phyloP scores from a whole-genome alignment of 176 grass and related monocot genomes.

The Musa itinerans region DNA sequence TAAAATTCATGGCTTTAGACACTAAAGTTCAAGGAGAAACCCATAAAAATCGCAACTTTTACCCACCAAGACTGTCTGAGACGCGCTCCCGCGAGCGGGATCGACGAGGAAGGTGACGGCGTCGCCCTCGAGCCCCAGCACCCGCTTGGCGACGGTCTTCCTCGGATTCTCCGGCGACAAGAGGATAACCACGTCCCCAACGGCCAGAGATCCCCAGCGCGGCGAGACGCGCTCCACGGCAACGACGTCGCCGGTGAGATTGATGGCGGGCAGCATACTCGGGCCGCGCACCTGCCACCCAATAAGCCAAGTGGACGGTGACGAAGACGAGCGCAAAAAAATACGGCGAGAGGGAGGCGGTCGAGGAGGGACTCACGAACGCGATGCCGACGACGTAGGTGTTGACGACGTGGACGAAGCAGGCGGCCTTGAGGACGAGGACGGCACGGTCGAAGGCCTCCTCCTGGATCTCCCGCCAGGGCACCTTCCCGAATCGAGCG shows the following conservation, averaged over 20 bases:
- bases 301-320: background rate
- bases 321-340: background rate
- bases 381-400: constrained; percentile 24
- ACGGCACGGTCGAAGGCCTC: constrained; percentile 4
- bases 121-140: constrained; percentile 52
- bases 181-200: constrained; percentile 59
- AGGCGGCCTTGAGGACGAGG: constrained; percentile 32
- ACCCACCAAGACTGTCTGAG: constrained; percentile 57
- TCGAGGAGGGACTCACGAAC: constrained; percentile 7
- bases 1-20: constrained; percentile 1
- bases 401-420: constrained; percentile 40
- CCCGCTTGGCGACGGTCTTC: constrained; percentile 51
- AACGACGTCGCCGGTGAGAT: constrained; percentile 60
- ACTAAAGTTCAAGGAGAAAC: background rate
- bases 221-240: constrained; percentile 42
- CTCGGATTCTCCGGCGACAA: constrained; percentile 69
- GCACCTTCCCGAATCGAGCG: constrained; percentile 29
- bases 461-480: constrained; percentile 37
- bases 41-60: background rate
- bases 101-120: constrained; percentile 54
- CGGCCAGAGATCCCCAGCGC: constrained; percentile 21
- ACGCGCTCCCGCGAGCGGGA: constrained; percentile 27
- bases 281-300: constrained; percentile 32
- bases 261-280: constrained; percentile 82
- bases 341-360: background rate